Conservation (phyloP, 345 rosid genomes). For the Ceriops zippeliana region DNA sequence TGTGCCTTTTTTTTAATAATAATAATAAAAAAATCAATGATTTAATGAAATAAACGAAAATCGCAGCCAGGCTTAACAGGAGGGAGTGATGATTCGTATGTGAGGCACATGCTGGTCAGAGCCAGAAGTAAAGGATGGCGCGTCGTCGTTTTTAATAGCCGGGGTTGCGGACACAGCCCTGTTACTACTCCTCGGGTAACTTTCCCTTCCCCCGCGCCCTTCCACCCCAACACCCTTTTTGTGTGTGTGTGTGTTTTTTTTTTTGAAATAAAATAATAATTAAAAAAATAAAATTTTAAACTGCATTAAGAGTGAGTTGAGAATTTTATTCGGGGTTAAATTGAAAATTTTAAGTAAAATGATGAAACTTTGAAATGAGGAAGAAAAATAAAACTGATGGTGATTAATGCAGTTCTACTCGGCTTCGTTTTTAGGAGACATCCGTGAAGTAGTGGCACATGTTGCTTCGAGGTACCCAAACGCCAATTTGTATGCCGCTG, state of each 20-base stretch:
- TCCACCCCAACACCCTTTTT: too few species aligned
- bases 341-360: too few species aligned
- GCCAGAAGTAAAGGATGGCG: slow-evolving; percentile 79
- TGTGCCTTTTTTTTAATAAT: neutral
- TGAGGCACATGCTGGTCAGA: slow-evolving; percentile 63
- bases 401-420: slow-evolving; percentile 80
- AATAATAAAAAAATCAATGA: neutral
- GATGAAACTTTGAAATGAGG: too few species aligned
- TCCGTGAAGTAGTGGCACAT: slow-evolving; percentile 59
- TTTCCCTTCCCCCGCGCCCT: too few species aligned
- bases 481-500: slow-evolving; percentile 80
- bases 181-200: slow-evolving; percentile 82
- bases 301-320: too few species aligned
- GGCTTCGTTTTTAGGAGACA: slow-evolving; percentile 90
- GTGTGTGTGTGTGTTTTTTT: too few species aligned
- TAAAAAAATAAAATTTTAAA: too few species aligned
- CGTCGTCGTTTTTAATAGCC: slow-evolving; percentile 82
- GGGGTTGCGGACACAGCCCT: slow-evolving; percentile 81
- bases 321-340: too few species aligned
- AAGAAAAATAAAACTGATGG: slow-evolving; percentile 9
- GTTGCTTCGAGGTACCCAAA: slow-evolving; percentile 57
- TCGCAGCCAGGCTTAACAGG: slow-evolving; percentile 87
- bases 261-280: too few species aligned
- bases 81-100: slow-evolving; percentile 84
- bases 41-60: neutral